These are phyloP conservation scores for Cystobasidiaceae sp. DNA, from an alignment of 1,284 basidiomycete species.

Conservation along the genomic window DNA sequence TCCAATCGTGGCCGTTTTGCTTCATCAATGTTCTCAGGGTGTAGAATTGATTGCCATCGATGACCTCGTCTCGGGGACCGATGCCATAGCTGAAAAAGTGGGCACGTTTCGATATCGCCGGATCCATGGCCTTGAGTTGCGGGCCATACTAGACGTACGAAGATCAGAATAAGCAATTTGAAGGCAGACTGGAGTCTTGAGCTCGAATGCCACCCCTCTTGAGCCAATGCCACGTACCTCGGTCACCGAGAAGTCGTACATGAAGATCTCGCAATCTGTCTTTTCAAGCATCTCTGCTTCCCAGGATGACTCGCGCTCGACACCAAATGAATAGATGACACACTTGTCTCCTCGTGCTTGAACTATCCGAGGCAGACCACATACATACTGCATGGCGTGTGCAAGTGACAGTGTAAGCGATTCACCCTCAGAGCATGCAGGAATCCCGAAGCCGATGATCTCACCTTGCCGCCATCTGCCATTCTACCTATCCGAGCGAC, in stretches of 20 bases:
- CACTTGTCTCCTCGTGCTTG: slow-evolving; percentile 21
- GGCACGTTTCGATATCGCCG: slow-evolving; percentile 2
- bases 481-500: slow-evolving; percentile 19
- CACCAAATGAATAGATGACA: slow-evolving; percentile 28
- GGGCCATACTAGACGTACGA: slow-evolving; percentile 7
- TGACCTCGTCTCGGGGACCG: slow-evolving; percentile 10
- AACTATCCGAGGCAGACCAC: slow-evolving; percentile 26
- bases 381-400: slow-evolving; percentile 27
- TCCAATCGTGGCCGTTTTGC: slow-evolving; percentile 29
- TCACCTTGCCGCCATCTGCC: slow-evolving; percentile 31
- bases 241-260: slow-evolving; percentile 28
- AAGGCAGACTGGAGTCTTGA: no score
- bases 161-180: no score
- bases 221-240: not conserved
- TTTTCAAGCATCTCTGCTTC: slow-evolving; percentile 27
- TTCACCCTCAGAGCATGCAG: no score
- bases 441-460: no score
- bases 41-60: slow-evolving; percentile 24
- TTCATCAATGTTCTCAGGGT: slow-evolving; percentile 23
- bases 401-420: no score
- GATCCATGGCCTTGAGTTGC: slow-evolving; percentile 13
- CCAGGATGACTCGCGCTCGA: slow-evolving; percentile 27
- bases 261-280: slow-evolving; percentile 20
- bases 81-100: slow-evolving; percentile 20
- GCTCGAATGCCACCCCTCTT: no score